Evolutionary conservation across 768 basidiomycete genomes (phyloP), one percentile per base, ranked within the genome.

Genomic region (Kwoniella botswanensis): DNA sequence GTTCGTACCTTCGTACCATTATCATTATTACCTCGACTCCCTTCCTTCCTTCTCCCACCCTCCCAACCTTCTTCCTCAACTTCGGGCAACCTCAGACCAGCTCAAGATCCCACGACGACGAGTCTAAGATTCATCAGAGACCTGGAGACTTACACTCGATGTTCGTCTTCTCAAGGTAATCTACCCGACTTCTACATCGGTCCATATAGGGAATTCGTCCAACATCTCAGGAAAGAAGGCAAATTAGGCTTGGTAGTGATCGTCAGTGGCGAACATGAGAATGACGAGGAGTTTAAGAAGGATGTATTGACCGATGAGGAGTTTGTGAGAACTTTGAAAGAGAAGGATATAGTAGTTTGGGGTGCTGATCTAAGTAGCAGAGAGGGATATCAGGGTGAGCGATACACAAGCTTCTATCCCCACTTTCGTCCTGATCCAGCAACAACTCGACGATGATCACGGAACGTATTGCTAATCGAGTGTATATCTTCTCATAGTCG

Each of bases 181-280:
- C 84, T 96, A 1, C 94, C 94, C 0, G 92, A 93, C 68, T 96
- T 97, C 84, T 89, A 86, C 60, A 82, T 90, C 3, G 91, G 92
- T 1, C 87, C 88, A 18, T 98, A 98, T 80, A 93, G 98, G 71
- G 88, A 90, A 4, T 91, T 90, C 52, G 83, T 96, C 71, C 86
- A 88, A 63, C 78, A 82, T 50, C 92, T 93, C 70, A 88, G 93
- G 79, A 88, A 86, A 61, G 91, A 95, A 55, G 84, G 86, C 22
- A 88, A 88, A 80, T 86, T 97, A 63, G 90, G 90, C 0, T 92
- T 93, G 76, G 88, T 94, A 2, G 84, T 98, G 3, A 85, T 98
- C 41, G 90, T 93, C 68, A 93, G 92, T 76, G 89, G 90, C 46
- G 94, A 97, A 79, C 94, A 99, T 76, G 94, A 98, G 79, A 90